Evolutionary conservation across 305 asterid species (phyloP), one percentile per base, ranked within the genome.

Genomic region (Fraxinus greggii): DNA sequence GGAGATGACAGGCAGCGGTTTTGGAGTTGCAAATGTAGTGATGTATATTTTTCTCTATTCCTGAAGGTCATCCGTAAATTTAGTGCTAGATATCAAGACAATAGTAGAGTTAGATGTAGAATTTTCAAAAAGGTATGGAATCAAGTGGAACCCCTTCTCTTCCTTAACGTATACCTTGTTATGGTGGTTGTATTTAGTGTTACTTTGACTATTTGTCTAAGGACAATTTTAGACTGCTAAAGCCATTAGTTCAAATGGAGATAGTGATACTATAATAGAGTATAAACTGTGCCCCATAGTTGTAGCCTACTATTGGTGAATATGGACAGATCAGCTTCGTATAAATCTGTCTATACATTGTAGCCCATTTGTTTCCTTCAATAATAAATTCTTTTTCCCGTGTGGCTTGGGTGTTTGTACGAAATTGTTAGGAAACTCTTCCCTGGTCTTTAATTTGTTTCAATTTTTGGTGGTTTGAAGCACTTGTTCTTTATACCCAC

Each of bases 301-400:
- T 81, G 31, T 61, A 36, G 65, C 76, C 76, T 70, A 56, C 21
- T 75, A 77, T 24, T 31, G 72, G 29, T 76, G 59, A 61, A 59
- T 69, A 26, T 54, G 56, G 83, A 12, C 69, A 56, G 79, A 75
- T 67, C 72, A 72, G 59, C 38, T 72, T 79, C 17, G 56, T 72
- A 45, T 31, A 70, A 28, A 77, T 32, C 21, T 24, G 17, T 28
- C 73, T 26, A 65, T 59, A 59, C n/a, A 21, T 59, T 59, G 29
- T 21, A 59, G 13, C 70, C 28, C 28, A 7, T 59, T 56, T 56
- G 65, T 17, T n/a, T 54, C 24, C 65, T 15, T n/a, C 65, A 7
- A 21, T 61, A 61, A 61, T 23, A 61, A 21, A 21, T 23, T 61
- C 31, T 61, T 61, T 7, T 17, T 23, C 17, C 15, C 1, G 2